Conservation (phyloP, 2,329 filamentous ascomycete genomes). For the Pezicula carpinea region DNA sequence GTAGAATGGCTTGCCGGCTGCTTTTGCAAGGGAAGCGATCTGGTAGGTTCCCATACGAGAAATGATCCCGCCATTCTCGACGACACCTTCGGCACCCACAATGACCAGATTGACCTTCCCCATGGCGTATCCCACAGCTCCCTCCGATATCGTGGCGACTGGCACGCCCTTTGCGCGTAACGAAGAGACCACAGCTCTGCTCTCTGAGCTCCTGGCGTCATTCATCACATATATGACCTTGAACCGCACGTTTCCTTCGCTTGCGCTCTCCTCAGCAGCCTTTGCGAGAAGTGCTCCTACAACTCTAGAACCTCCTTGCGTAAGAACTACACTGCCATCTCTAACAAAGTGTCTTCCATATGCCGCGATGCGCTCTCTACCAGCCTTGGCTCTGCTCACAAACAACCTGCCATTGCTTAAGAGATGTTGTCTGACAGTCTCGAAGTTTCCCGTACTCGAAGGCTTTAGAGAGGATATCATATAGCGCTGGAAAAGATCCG, state of each 20-base stretch:
- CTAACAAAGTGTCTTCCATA: conserved; percentile 74
- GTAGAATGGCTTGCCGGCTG: conserved; percentile 67
- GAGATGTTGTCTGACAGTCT: conserved; percentile 76
- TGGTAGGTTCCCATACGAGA: conserved; percentile 82
- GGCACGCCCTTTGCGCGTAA: conserved; percentile 72
- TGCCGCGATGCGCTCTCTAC: conserved; percentile 75
- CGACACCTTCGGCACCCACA: conserved; percentile 77
- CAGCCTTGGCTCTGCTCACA: conserved; percentile 79
- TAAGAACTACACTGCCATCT: conserved; percentile 78
- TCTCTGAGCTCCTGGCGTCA: conserved; percentile 52
- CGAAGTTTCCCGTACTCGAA: conserved; percentile 61
- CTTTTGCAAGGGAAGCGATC: conserved; percentile 75
- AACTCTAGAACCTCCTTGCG: conserved; percentile 81
- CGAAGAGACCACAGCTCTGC: conserved; percentile 63
- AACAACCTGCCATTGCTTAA: conserved; percentile 83
- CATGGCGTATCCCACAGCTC: conserved; percentile 75
- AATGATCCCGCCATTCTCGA: conserved; percentile 91
- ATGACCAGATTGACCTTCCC: conserved; percentile 65
- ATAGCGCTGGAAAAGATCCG: conserved; percentile 92
- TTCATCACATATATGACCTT: conserved; percentile 76
- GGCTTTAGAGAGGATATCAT: conserved; percentile 65
- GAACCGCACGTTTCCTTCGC: conserved; percentile 60
- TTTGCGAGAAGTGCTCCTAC: conserved; percentile 72
- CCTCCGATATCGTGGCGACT: conserved; percentile 75
- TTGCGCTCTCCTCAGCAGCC: conserved; percentile 60